Conservation (phyloP, 306 rosid genomes). For the Gillenia trifoliata region DNA sequence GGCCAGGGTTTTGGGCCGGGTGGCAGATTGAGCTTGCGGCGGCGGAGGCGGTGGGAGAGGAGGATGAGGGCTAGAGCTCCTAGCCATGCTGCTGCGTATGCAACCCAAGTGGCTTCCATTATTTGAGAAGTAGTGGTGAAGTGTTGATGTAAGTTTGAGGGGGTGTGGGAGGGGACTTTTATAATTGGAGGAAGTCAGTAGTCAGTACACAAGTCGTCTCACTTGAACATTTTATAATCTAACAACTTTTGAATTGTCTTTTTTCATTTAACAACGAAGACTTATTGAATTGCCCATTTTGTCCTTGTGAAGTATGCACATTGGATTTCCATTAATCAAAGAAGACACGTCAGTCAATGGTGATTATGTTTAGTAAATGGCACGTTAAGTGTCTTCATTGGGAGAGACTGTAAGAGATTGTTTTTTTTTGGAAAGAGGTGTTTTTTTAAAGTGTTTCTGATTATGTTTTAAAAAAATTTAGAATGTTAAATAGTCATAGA, state of each 20-base stretch:
- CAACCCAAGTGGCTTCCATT: conserved; percentile 31
- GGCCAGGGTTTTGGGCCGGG: conserved; percentile 96
- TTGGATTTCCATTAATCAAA: not conserved
- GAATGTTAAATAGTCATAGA: too few species aligned
- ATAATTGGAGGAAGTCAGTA: not conserved
- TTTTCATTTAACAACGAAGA: too few species aligned
- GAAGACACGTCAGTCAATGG: not conserved
- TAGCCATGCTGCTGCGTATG: conserved; percentile 31
- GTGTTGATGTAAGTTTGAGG: not conserved
- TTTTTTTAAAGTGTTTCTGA: too few species aligned
- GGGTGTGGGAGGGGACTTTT: not conserved
- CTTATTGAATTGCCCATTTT: not conserved
- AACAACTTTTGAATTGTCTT: not conserved
- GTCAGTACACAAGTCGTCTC: not conserved
- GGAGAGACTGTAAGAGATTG: not conserved
- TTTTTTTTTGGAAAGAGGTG: not conserved
- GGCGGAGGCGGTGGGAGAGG: conserved; percentile 39
- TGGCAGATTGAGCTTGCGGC: conserved; percentile 40
- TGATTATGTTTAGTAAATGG: not conserved
- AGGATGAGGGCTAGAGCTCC: conserved; percentile 43
- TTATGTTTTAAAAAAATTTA: too few species aligned
- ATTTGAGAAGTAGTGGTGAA: not conserved
- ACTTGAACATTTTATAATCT: not conserved
- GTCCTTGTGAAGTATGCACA: not conserved
- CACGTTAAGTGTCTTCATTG: not conserved